These are phyloP conservation scores for Zarea fungicola DNA, from an alignment of 2,329 filamentous ascomycete species.

Conservation along the genomic window DNA sequence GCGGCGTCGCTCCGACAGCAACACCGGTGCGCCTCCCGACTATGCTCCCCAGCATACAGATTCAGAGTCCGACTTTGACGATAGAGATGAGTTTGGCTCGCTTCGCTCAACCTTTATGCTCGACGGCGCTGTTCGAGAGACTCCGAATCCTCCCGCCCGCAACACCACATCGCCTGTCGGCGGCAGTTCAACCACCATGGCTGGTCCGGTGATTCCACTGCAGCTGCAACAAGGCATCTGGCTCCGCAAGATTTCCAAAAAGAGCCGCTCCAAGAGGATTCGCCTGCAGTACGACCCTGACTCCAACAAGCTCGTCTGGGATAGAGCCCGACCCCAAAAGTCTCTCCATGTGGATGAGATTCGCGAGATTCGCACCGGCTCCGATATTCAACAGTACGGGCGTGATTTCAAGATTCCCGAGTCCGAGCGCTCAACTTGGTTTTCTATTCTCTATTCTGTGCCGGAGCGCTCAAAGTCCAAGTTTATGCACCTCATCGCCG, in stretches of 20 bases:
- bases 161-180: conserved; percentile 40
- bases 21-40: conserved; percentile 59
- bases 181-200: conserved; percentile 38
- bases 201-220: conserved; percentile 70
- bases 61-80: conserved; percentile 54
- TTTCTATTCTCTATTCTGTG: conserved; percentile 83
- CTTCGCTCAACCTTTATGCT: conserved; percentile 34
- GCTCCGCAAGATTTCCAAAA: conserved; percentile 81
- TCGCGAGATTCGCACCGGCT: conserved; percentile 77
- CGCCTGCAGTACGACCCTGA: conserved; percentile 70
- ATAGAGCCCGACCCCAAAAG: conserved; percentile 71
- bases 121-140: conserved; percentile 41
- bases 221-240: conserved; percentile 72
- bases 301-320: conserved; percentile 84
- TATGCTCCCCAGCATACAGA: conserved; percentile 38
- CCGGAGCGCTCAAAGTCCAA: conserved; percentile 78
- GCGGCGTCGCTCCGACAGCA: conserved; percentile 84
- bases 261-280: conserved; percentile 68
- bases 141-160: conserved; percentile 38
- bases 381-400: conserved; percentile 82
- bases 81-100: conserved; percentile 38
- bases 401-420: conserved; percentile 72
- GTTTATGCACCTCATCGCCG: conserved; percentile 81
- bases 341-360: conserved; percentile 94
- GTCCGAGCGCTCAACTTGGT: conserved; percentile 67